Conservation (phyloP, 129 eudicot genomes). For the Centrapalus pauciflorus region DNA sequence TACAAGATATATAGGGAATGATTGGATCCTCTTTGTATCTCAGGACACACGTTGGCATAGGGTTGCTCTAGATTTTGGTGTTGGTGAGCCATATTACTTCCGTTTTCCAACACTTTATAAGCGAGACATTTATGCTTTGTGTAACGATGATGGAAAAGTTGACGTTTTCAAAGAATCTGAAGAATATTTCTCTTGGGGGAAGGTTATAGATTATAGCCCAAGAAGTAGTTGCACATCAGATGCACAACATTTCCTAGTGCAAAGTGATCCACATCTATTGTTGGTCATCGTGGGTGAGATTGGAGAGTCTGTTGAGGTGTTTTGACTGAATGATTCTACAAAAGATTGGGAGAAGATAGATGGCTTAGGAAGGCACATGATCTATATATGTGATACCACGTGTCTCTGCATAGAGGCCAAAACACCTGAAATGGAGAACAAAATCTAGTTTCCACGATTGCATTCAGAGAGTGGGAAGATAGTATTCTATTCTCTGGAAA, state of each 20-base stretch:
- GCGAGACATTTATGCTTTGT: not conserved
- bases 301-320: slow-evolving; percentile 4
- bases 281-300: not conserved
- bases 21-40: not conserved
- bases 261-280: not conserved
- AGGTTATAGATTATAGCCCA: not conserved
- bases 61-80: not conserved
- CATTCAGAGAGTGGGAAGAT: not conserved
- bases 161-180: not conserved
- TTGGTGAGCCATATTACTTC: not conserved
- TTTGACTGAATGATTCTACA: not conserved
- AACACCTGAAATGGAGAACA: slow-evolving; percentile 14
- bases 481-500: slow-evolving; percentile 21
- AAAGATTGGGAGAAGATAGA: slow-evolving; percentile 2
- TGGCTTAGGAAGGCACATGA: slow-evolving; percentile 1
- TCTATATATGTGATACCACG: not conserved
- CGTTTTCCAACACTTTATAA: not conserved
- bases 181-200: not conserved
- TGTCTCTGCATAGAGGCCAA: not conserved
- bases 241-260: not conserved
- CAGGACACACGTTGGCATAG: not conserved
- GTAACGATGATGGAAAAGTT: not conserved
- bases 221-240: not conserved
- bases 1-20: too few relatives aligned
- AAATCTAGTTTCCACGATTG: slow-evolving; percentile 23